Evolutionary conservation across 257 asterid genomes (phyloP), one percentile per base, ranked within the genome.

Genomic region (Primulina tabacum): DNA sequence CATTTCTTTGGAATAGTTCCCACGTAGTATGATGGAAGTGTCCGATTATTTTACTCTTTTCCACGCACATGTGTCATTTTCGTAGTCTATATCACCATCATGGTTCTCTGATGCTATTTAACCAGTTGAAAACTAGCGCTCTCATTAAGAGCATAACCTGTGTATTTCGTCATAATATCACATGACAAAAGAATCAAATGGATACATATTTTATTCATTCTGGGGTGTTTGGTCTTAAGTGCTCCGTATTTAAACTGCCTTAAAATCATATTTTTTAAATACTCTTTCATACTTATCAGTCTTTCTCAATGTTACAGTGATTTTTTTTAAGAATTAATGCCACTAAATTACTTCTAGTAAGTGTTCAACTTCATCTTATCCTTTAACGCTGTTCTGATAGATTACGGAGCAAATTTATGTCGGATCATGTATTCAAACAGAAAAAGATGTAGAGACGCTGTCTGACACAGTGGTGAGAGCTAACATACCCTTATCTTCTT

Each of bases 401-500:
- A 89, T 94, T 81, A 94, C 99, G 7, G 99, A 94, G 80, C 99
- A 94, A 82, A 89, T 91, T 68, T 89, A 85, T 64, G 96, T 91
- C 37, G 99, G 99, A 32, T 94, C 99, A 30, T 94, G 99, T 67
- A 88, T 94, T 66, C 97, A 89, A 84, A 82, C 87, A 69, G 95
- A 84, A 75, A 81, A 87, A 75, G 95, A 91, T 78, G 90, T 89
- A 65, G 83, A 81, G 79, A 82, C 83, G 53, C 78, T 94, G 83
- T 76, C 95, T 61, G 76, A 80, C 65, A 70, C 78, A 71, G 89
- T 75, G 73, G 99, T 94, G 74, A 84, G 90, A 73, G 72, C 60
- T 79, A 34, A 68, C 63, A 38, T 53, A 43, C 61, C 62, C 77
- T 47, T 55, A 66, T 61, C 43, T 43, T 53, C 62, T 64, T 29